Base-by-base conservation (phyloP, 305 asterid species). In the Fraxinus floribunda region DNA sequence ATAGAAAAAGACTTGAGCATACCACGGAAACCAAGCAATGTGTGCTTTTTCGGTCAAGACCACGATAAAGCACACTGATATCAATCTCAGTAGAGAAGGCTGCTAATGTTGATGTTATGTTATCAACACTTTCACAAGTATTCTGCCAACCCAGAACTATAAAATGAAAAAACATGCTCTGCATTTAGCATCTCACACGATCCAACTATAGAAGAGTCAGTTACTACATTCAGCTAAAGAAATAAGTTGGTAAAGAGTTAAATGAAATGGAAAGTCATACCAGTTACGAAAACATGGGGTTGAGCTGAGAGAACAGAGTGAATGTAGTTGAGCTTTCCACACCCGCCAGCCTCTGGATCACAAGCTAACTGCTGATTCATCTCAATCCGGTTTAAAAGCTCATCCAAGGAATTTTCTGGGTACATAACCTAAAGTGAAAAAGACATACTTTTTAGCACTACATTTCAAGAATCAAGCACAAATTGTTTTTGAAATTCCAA, bases 61-160 rank as follows among this genome's bases (percentile, higher is more conserved):
- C 99, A 5, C 92, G 91, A 87, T 94, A 95, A 76, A 93, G 94
- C 85, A 86, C 89, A 84, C 97, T 87, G 83, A 93, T 85, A 87
- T 95, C 97, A 85, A 94, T 92, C 87, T 91, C 95, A 75, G 97
- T 95, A 52, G 97, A 91, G 68, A 95, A 86, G 80, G 97, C 90
- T 78, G 89, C 85, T 83, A 95, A 84, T 80, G 99, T 94, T 39
- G 90, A 91, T 79, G 18, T 89, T 85, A 95, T 95, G 86, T 93
- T 97, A 75, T 87, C 95, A 84, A 90, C 92, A 82, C 89, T 89
- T 89, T 95, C 99, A 60, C 97, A 80, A 20, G 94, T 91, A 88
- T 93, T 92, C 87, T 95, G 98, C 98, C 99, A 95, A 18, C 98
- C 98, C 86, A 95, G 80, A 82, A 93, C 99, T 95, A 87, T 85